Percentiles rank a stretch among this genome's conserved stretches.
Evolutionary conservation across 1,284 basidiomycete genomes (phyloP).

Genomic region (Rhodotorula mucilaginosa): DNA sequence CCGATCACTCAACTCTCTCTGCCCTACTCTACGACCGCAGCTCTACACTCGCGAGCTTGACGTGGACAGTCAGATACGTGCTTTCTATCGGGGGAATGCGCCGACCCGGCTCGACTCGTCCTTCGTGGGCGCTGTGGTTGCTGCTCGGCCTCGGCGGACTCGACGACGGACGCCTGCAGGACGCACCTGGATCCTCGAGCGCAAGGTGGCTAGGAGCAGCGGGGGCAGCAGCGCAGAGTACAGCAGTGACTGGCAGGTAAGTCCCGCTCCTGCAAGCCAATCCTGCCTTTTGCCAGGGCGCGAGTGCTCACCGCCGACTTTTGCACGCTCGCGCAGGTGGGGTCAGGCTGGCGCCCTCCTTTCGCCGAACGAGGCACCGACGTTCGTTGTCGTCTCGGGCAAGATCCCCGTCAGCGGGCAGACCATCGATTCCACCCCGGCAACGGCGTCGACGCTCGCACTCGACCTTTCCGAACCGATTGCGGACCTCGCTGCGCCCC

Average conservation of each 20-base stretch:
- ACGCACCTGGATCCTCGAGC: not conserved
- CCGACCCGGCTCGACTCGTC: not conserved
- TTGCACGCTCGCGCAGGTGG: slow-evolving; percentile 24
- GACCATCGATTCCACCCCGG: slow-evolving; percentile 25
- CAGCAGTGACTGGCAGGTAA: not conserved
- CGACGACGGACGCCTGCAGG: not conserved
- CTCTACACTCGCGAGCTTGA: no score
- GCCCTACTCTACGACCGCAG: no score
- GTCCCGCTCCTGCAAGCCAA: not conserved
- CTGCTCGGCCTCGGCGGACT: slow-evolving; percentile 2
- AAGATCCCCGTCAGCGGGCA: slow-evolving; percentile 30
- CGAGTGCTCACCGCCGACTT: not conserved
- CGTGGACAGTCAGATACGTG: no score
- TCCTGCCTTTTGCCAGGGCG: not conserved
- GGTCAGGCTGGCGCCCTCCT: slow-evolving; percentile 27
- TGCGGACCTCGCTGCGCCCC: slow-evolving; percentile 20
- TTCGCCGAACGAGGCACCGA: slow-evolving; percentile 17
- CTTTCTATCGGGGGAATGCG: not conserved
- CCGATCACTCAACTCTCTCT: no score
- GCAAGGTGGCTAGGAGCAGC: not conserved
- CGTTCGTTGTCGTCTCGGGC: slow-evolving; percentile 27
- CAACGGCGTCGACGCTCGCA: slow-evolving; percentile 22
- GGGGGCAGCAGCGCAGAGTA: not conserved
- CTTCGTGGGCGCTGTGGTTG: not conserved
- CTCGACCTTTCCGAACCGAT: slow-evolving; percentile 31